phyloP scores from a whole-genome alignment of 1,284 basidiomycete genomes.

The Sporisorium exsertum region DNA sequence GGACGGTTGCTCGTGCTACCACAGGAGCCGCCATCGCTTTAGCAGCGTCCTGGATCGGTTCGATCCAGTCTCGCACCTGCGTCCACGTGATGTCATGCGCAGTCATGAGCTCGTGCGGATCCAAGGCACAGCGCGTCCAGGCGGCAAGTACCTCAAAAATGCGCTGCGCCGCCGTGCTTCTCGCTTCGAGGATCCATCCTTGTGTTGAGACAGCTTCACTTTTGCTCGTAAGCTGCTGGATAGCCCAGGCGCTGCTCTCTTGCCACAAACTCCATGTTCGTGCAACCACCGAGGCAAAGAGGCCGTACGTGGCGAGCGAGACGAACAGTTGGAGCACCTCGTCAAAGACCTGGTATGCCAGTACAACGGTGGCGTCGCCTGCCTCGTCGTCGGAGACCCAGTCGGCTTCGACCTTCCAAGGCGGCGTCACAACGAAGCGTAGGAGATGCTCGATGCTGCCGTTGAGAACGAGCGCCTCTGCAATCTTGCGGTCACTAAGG shows the following conservation, averaged over 20 bases:
- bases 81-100: constrained; percentile 90
- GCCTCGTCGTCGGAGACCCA: constrained; percentile 27
- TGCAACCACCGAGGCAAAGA: constrained; percentile 77
- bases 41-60: constrained; percentile 24
- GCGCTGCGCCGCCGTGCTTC: constrained; percentile 23
- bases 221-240: constrained; percentile 11
- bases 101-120: constrained; percentile 88
- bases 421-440: constrained; percentile 79
- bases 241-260: constrained; percentile 42
- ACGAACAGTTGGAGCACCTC: constrained; percentile 75
- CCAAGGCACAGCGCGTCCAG: constrained; percentile 85
- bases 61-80: constrained; percentile 80
- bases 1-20: background rate
- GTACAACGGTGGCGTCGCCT: constrained; percentile 71
- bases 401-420: constrained; percentile 71
- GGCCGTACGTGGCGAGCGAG: constrained; percentile 80
- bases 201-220: background rate
- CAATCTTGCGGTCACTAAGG: constrained; percentile 77
- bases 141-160: constrained; percentile 74
- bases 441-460: constrained; percentile 77
- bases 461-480: constrained; percentile 74
- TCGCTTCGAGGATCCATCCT: constrained; percentile 21
- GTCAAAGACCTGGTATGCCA: constrained; percentile 38
- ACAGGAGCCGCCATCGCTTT: background rate
- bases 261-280: constrained; percentile 56